Conservation (phyloP, 1,284 basidiomycete genomes). For the Uromyces viciae-fabae region DNA sequence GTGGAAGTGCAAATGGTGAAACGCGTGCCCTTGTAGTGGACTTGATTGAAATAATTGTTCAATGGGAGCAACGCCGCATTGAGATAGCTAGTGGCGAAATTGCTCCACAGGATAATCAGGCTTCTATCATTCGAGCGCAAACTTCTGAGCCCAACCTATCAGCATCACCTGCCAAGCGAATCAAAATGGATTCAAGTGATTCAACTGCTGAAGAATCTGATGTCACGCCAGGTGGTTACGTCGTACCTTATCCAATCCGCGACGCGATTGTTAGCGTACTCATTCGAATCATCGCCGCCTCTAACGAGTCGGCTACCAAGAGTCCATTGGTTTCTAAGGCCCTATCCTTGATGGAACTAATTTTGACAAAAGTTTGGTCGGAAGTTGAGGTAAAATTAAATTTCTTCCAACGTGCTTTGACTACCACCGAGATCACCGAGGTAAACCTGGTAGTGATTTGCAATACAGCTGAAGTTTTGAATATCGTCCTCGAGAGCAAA, state of each 20-base stretch:
- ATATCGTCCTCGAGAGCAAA: constrained; percentile 78
- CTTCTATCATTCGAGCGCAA: constrained; percentile 35
- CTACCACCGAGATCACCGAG: constrained; percentile 69
- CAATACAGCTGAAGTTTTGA: constrained; percentile 82
- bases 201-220: constrained; percentile 45
- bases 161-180: constrained; percentile 47
- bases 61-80: constrained; percentile 55
- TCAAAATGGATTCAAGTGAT: constrained; percentile 44
- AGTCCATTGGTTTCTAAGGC: constrained; percentile 70
- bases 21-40: constrained; percentile 64
- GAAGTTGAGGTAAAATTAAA: constrained; percentile 88
- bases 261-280: constrained; percentile 91
- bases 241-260: constrained; percentile 70
- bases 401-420: constrained; percentile 75
- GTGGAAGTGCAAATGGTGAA: constrained; percentile 68
- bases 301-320: constrained; percentile 66
- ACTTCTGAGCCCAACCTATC: constrained; percentile 29
- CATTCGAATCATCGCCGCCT: constrained; percentile 74
- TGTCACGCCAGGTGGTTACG: constrained; percentile 59
- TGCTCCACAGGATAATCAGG: not conserved
- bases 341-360: constrained; percentile 71
- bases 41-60: constrained; percentile 56
- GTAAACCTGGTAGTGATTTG: constrained; percentile 67
- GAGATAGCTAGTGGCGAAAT: constrained; percentile 61
- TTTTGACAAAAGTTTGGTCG: constrained; percentile 81